phyloP scores from a whole-genome alignment of 106 monocot species.

The Ottelia alismoides region DNA sequence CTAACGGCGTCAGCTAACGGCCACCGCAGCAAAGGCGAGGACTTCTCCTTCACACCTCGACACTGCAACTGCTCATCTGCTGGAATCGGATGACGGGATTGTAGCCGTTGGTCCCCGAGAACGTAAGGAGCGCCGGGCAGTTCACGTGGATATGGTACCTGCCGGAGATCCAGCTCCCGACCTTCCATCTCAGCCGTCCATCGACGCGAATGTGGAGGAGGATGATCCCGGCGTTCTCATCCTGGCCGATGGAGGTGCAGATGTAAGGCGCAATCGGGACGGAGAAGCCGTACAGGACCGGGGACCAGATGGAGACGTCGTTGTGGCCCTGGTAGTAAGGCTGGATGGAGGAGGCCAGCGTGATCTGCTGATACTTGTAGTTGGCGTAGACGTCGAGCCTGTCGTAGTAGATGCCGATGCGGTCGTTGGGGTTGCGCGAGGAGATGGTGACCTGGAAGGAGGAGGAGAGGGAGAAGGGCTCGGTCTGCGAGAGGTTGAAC shows the following conservation, averaged over 20 bases:
- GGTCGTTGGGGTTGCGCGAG: constrained; percentile 52
- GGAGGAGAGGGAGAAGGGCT: constrained; percentile 18
- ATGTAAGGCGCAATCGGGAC: constrained; percentile 29
- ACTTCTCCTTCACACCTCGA: not conserved
- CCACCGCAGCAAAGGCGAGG: too few relatives aligned
- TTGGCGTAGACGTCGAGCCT: constrained; percentile 24
- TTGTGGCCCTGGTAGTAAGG: constrained; percentile 38
- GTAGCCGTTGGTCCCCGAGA: not conserved
- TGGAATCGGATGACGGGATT: not conserved
- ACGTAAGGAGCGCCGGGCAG: constrained; percentile 18
- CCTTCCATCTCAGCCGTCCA: constrained; percentile 21
- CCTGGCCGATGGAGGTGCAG: constrained; percentile 1
- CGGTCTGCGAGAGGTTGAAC: constrained; percentile 9
- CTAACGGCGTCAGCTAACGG: too few relatives aligned
- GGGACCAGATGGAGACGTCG: constrained; percentile 37
- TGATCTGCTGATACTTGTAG: constrained; percentile 39
- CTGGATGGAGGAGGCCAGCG: constrained; percentile 9
- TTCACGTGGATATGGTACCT: constrained; percentile 16
- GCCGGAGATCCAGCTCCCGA: constrained; percentile 20
- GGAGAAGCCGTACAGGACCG: constrained; percentile 15
- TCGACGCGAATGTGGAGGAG: constrained; percentile 9
- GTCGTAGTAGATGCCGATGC: constrained; percentile 54
- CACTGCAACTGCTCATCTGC: not conserved
- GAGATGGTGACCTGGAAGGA: constrained; percentile 34
- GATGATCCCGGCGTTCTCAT: constrained; percentile 10